Base-by-base conservation (phyloP, 305 asterid species). In the Fraxinus xanthoxyloides region DNA sequence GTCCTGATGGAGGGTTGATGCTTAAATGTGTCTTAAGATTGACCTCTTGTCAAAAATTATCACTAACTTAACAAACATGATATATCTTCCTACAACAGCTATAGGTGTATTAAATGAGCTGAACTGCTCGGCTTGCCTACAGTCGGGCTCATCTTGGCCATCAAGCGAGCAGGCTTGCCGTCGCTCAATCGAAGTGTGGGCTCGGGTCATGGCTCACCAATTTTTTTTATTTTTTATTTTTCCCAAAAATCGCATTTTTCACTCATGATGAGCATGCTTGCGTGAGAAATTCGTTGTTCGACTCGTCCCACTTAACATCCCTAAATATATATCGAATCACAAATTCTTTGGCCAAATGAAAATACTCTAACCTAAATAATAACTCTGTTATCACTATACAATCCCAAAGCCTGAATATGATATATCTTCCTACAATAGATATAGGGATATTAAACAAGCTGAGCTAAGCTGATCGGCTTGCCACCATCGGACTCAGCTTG, bases 1-100 rank as follows among this genome's bases (percentile, higher is more conserved):
- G 78, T 54, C 69, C 43, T 28, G 19, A 19, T 61, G 63, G n/a
- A n/a, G 51, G 61, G n/a, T 75, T 75, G 83, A 75, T 74, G 40
- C 65, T 34, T 19, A 28, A 15, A 69, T 30, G 23, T 30, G 40
- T 69, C 36, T 24, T 69, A 15, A 67, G 74, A 2, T 30, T 69
- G 38, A 69, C 75, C 75, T 69, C 75, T 21, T 54, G 70, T 28
- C n/a, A 69, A 30, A 69, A 30, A 28, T 13, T 67, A 67, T 67
- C 19, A 19, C 35, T 1, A 67, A 65, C 35, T 28, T 26, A 24
- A 24, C 67, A 56, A 6, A 19, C 7, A 19, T 56, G 28, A 56
- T 56, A 67, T 67, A 26, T 67, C 36, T 67, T 67, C 73, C 19
- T 67, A 30, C 35, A 26, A 28, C 19, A 7, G 67, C 19, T 56